Evolutionary conservation across 2,329 filamentous ascomycete species (phyloP).

Genomic region (Coleophoma eucalyptorum): DNA sequence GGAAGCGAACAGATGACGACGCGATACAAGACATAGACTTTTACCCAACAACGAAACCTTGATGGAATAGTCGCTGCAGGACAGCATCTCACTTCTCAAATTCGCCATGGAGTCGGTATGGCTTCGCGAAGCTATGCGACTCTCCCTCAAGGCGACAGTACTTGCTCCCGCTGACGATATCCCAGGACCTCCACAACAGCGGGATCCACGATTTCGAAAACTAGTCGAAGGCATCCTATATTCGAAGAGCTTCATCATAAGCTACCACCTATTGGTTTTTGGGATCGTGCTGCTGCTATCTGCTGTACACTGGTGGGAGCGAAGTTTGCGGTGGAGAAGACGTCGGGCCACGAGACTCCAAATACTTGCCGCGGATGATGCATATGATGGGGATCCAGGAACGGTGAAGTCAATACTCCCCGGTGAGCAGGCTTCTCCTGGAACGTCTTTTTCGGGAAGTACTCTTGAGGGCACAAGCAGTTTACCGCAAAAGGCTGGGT

Average conservation of each 20-base stretch:
- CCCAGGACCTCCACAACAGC: conserved; percentile 4
- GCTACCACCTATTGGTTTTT: conserved; percentile 20
- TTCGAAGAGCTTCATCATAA: conserved; percentile 17
- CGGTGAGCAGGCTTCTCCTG: conserved; percentile 3
- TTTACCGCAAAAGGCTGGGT: conserved; percentile 7
- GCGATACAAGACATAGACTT: too few relatives aligned
- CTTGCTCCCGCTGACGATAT: conserved; percentile 5
- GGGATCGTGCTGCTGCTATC: conserved; percentile 14
- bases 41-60: too few relatives aligned
- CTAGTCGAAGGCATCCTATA: conserved; percentile 16
- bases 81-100: too few relatives aligned
- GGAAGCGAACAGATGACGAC: too few relatives aligned
- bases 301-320: conserved; percentile 15
- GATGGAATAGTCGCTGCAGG: too few relatives aligned
- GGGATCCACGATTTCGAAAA: conserved; percentile 16
- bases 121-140: conserved; percentile 17
- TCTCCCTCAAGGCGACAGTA: conserved; percentile 12
- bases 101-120: conserved; percentile 15
- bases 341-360: conserved; percentile 6
- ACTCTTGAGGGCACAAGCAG: conserved; percentile 13
- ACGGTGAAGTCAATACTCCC: conserved; percentile 2
- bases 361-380: conserved; percentile 2
- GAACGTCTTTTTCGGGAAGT: conserved; percentile 17
- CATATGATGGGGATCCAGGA: conserved; percentile 10
- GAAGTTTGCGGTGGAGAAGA: conserved; percentile 15